Conservation (phyloP, 2,329 filamentous ascomycete species). For the Alternaria brassicae region DNA sequence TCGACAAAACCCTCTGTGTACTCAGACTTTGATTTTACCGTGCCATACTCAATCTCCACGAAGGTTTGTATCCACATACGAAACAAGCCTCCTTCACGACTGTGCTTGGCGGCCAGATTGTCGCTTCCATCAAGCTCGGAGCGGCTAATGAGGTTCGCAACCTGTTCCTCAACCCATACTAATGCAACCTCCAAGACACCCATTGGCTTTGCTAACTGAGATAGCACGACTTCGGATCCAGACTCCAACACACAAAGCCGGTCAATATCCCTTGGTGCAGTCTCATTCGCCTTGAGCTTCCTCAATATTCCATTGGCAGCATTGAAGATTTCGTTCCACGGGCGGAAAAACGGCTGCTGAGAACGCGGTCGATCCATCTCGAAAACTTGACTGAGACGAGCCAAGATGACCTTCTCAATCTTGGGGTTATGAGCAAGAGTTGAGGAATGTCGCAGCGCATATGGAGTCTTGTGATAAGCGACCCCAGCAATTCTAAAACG, state of each 20-base stretch:
- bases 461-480: constrained; percentile 10
- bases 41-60: constrained; percentile 8
- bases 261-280: neutral
- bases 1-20: constrained; percentile 7
- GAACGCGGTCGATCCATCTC: constrained; percentile 5
- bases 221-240: neutral
- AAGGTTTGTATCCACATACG: constrained; percentile 15
- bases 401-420: neutral
- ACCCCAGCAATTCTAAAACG: constrained; percentile 10
- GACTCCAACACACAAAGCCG: neutral
- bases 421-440: neutral
- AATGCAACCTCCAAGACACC: neutral
- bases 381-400: constrained; percentile 6
- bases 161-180: constrained; percentile 5
- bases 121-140: neutral
- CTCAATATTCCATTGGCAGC: neutral
- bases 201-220: neutral
- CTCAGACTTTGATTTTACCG: neutral
- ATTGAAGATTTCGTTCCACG: constrained; percentile 8
- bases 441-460: constrained; percentile 1
- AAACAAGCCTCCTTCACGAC: constrained; percentile 13
- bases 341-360: constrained; percentile 7
- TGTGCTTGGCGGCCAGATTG: neutral
- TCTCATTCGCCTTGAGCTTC: neutral
- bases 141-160: neutral